Conservation (phyloP, 2,329 filamentous ascomycete species). For the Cadophora luteo-olivacea region DNA sequence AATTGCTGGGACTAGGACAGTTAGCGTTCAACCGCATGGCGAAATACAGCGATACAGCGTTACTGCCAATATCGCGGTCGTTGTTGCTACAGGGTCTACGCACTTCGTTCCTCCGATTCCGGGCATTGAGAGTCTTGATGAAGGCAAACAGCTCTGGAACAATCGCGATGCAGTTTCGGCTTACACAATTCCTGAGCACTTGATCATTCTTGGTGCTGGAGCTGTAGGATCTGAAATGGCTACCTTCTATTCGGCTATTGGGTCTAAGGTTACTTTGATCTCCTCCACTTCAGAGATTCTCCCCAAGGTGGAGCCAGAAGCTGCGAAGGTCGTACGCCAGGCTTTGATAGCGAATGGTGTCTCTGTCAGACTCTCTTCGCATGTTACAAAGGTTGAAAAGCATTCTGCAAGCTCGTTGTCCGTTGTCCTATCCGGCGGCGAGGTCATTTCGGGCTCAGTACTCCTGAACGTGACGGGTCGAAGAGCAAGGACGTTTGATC, state of each 20-base stretch:
- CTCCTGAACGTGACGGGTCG: slow-evolving; percentile 24
- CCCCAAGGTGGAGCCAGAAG: slow-evolving; percentile 24
- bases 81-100: not conserved
- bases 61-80: slow-evolving; percentile 13
- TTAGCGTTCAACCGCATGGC: slow-evolving; percentile 7
- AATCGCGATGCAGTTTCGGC: slow-evolving; percentile 19
- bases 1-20: slow-evolving; percentile 13
- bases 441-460: slow-evolving; percentile 17
- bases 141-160: slow-evolving; percentile 24
- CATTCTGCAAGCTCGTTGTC: slow-evolving; percentile 15
- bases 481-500: slow-evolving; percentile 19
- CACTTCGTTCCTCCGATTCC: slow-evolving; percentile 9
- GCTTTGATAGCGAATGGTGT: slow-evolving; percentile 22
- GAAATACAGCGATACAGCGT: not conserved
- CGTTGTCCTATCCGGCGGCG: slow-evolving; percentile 20
- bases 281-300: slow-evolving; percentile 24
- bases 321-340: slow-evolving; percentile 20
- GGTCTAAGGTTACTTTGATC: slow-evolving; percentile 25
- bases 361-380: slow-evolving; percentile 15
- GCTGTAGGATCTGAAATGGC: slow-evolving; percentile 30
- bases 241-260: slow-evolving; percentile 23
- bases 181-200: slow-evolving; percentile 22
- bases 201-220: slow-evolving; percentile 28
- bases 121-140: slow-evolving; percentile 2
- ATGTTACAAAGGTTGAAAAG: slow-evolving; percentile 6